Percentiles rank a stretch among this genome's conserved stretches.
Evolutionary conservation across 2,329 filamentous ascomycete species (phyloP).

Genomic region (Amphichorda felina): DNA sequence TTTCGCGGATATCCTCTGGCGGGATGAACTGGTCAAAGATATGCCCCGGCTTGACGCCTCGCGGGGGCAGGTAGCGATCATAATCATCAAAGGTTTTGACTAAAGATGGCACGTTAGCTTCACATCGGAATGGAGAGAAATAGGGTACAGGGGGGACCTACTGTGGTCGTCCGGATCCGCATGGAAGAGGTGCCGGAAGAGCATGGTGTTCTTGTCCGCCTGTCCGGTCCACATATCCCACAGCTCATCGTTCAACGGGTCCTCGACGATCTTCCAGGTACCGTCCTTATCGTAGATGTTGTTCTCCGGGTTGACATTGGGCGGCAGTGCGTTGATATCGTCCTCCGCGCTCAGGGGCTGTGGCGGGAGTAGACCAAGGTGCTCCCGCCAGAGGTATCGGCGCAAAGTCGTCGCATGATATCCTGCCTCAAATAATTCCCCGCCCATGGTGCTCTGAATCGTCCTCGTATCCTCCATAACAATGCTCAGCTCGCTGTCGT

Average conservation of each 20-base stretch:
- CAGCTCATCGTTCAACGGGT: constrained; percentile 56
- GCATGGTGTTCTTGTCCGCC: constrained; percentile 59
- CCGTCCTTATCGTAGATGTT: constrained; percentile 49
- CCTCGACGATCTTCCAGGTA: constrained; percentile 52
- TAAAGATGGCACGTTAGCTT: constrained; percentile 13
- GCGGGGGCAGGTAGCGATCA: constrained; percentile 60
- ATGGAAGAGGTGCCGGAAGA: constrained; percentile 74
- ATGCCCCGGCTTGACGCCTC: constrained; percentile 70
- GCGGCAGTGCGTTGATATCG: constrained; percentile 65
- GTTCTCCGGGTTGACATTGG: constrained; percentile 53
- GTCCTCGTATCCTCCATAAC: constrained; percentile 75
- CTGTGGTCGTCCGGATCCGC: constrained; percentile 81
- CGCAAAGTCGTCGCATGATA: constrained; percentile 72
- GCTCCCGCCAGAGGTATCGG: constrained; percentile 79
- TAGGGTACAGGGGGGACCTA: constrained; percentile 14
- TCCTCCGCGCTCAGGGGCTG: constrained; percentile 57
- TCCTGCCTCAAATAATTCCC: constrained; percentile 64
- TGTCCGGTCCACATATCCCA: constrained; percentile 57
- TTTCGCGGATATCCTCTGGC: constrained; percentile 57
- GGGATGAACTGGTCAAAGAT: constrained; percentile 72
- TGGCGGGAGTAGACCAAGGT: constrained; percentile 67
- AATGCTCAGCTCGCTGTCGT: constrained; percentile 84
- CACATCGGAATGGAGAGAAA: neutral
- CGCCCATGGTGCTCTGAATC: constrained; percentile 66
- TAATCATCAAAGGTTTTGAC: constrained; percentile 88